Percentiles rank a stretch among this genome's conserved stretches.
phyloP scores from a whole-genome alignment of 2,329 filamentous ascomycete genomes.

The Nemania serpens region DNA sequence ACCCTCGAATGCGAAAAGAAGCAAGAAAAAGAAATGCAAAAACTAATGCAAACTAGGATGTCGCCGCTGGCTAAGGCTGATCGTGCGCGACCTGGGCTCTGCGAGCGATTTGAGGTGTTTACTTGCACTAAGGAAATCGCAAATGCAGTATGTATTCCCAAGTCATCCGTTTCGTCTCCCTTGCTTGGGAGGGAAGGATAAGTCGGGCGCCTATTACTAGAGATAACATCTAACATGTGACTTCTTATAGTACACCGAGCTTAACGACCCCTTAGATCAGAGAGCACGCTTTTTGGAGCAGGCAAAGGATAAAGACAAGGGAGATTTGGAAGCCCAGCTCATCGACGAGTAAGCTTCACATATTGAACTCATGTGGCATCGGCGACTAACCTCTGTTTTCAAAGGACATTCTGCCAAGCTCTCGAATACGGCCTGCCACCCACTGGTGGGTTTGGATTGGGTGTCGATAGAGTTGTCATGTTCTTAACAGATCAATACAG shows the following conservation, averaged over 20 bases:
- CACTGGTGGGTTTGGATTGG: conserved; percentile 95
- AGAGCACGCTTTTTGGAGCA: conserved; percentile 92
- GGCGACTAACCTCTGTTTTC: conserved; percentile 3
- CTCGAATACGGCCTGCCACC: conserved; percentile 92
- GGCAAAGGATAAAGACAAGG: conserved; percentile 91
- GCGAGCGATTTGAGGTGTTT: conserved; percentile 96
- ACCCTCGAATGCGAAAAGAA: neutral
- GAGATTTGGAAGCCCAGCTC: conserved; percentile 94
- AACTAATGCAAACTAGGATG: conserved; percentile 57
- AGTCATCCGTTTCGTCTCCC: too few species aligned
- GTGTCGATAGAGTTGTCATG: conserved; percentile 82
- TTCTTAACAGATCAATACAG: conserved; percentile 94
- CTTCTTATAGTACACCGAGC: conserved; percentile 68
- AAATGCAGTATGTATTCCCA: conserved; percentile 61
- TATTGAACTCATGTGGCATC: neutral
- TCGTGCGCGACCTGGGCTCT: conserved; percentile 78
- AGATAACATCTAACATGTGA: neutral
- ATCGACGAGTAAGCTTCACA: conserved; percentile 72
- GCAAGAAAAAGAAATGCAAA: too few species aligned
- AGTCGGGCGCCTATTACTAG: neutral
- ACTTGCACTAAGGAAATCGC: conserved; percentile 97
- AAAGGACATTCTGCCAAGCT: conserved; percentile 78
- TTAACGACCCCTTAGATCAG: conserved; percentile 97
- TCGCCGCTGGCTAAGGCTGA: conserved; percentile 96
- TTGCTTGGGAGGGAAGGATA: neutral